Base-by-base conservation (phyloP, 352 stramenopile genomes). In the Phytopythium montanum region DNA sequence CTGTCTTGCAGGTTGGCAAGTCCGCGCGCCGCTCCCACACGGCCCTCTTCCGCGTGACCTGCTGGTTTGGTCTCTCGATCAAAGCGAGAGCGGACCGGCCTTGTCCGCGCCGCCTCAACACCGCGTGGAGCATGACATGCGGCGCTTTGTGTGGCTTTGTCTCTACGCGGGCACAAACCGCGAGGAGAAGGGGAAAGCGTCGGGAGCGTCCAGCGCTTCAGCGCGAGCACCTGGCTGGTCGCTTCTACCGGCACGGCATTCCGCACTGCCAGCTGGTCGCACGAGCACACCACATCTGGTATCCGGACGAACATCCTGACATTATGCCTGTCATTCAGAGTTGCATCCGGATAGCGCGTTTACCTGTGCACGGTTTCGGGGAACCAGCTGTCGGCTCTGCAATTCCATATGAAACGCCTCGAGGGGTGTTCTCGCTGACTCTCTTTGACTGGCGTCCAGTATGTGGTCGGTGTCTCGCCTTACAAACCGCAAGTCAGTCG, bases 171-270 rank as follows among this genome's bases (percentile, higher is more conserved):
- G 10, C 44, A 31, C 42, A 26, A 49, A 49, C 42, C 21, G 23
- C 19, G 42, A 26, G 13, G 19, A 48, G n/a, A 14, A 28, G 6
- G 42, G 3, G 42, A 49, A 29, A 49, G 42, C 7, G 21, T 29
- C 21, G 42, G 42, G 25, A 33, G 44, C 8, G 44, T 33, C 23
- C 23, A 33, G 44, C 3, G 44, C 23, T 51, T 51, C 44, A 51
- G 23, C 44, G 12, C 3, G 25, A 51, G 44, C 44, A 51, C 23
- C 23, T 51, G 44, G 44, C 28, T 14, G 48, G n/a, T 19, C 19
- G 54, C 54, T 60, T 60, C 19, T 60, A 60, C 54, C 26, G 38
- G 6, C 54, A 39, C 21, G 19, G 7, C 12, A 14, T 60, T 60
- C 54, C 42, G 36, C 39, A 28, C 28, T n/a, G 39, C 54, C 54